Conservation (phyloP, 805 yeast genomes). For the Hanseniaspora thailandica region DNA sequence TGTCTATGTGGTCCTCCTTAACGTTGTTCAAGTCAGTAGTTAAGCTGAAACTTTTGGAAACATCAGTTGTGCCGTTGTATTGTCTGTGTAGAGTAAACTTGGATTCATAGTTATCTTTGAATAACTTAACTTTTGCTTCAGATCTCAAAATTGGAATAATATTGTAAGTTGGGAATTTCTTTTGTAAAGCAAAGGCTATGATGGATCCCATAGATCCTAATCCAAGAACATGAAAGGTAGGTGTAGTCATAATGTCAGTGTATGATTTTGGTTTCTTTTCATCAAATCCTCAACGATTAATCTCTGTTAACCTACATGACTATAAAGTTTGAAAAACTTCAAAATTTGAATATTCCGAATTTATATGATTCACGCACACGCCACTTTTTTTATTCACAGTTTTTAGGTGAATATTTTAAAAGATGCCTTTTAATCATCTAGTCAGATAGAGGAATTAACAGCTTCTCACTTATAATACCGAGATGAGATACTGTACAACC, state of each 20-base stretch:
- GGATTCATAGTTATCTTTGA: constrained; percentile 19
- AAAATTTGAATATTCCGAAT: too few species aligned
- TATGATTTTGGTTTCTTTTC: background rate
- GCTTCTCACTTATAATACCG: too few species aligned
- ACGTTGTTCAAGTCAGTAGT: constrained; percentile 22
- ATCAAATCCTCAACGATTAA: too few species aligned
- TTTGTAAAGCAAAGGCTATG: constrained; percentile 23
- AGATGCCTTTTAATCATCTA: too few species aligned
- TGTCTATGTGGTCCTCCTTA: constrained; percentile 32
- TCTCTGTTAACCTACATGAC: background rate
- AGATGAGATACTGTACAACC: too few species aligned
- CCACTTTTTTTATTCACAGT: too few species aligned
- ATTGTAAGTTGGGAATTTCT: constrained; percentile 18
- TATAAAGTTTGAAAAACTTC: background rate
- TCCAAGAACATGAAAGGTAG: constrained; percentile 26
- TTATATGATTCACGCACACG: too few species aligned
- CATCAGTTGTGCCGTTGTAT: constrained; percentile 18
- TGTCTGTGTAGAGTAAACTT: constrained; percentile 23
- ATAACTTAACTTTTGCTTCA: constrained; percentile 20
- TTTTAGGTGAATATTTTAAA: too few species aligned
- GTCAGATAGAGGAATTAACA: too few species aligned
- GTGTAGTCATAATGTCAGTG: constrained; percentile 11
- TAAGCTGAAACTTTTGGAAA: constrained; percentile 6
- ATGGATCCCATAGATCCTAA: constrained; percentile 30
- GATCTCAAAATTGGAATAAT: constrained; percentile 28